Evolutionary conservation across 345 rosid genomes (phyloP).

Genomic region (Brassica napus): Da-Ae NC_063452.1:64833501-64834000

Average conservation of each 20-base stretch:
- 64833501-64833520: conserved; percentile 38
- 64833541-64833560: conserved; percentile 38
- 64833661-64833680: conserved; percentile 91
- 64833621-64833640: conserved; percentile 58
- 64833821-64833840: conserved; percentile 38
- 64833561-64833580: neutral
- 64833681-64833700: conserved; percentile 72
- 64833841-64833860: conserved; percentile 44
- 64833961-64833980: neutral
- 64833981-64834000: conserved; percentile 35
- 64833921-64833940: conserved; percentile 37
- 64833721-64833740: conserved; percentile 19
- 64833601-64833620: conserved; percentile 84
- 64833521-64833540: conserved; percentile 43
- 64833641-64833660: conserved; percentile 62
- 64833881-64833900: conserved; percentile 36
- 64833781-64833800: conserved; percentile 12
- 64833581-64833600: conserved; percentile 61
- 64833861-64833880: conserved; percentile 41
- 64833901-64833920: conserved; percentile 46
- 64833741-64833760: conserved; percentile 36
- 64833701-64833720: conserved; percentile 39
- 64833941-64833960: conserved; percentile 42
- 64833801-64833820: conserved; percentile 29
- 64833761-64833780: conserved; percentile 25